These are phyloP conservation scores for Coemansia reversa DNA, from an alignment of 192 early-diverging fungal genomes.

Conservation along the genomic window DNA sequence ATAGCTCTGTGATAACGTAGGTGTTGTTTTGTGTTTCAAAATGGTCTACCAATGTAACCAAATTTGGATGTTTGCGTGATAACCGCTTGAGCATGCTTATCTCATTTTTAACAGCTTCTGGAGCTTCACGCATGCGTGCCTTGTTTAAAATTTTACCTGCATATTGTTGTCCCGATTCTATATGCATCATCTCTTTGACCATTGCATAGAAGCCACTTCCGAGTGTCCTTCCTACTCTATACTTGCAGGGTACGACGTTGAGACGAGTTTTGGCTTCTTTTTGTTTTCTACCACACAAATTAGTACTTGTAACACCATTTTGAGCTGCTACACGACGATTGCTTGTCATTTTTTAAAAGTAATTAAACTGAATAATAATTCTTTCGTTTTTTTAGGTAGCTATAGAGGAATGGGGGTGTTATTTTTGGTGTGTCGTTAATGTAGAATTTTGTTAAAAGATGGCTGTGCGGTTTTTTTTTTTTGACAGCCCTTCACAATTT, in stretches of 20 bases:
- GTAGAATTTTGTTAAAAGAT: no score
- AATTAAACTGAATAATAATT: no score
- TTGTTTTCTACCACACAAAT: no score
- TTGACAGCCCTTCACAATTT: no score
- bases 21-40: conserved; percentile 78
- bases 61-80: conserved; percentile 68
- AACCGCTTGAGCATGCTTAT: conserved; percentile 68
- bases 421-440: no score
- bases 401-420: no score
- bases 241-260: conserved; percentile 38
- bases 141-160: conserved; percentile 85
- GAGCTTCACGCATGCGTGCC: conserved; percentile 66
- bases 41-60: conserved; percentile 73
- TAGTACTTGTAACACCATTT: no score
- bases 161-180: conserved; percentile 66
- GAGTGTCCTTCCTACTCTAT: conserved; percentile 33
- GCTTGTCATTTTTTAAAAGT: conserved; percentile 1
- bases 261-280: no score
- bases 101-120: conserved; percentile 71
- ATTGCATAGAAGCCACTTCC: conserved; percentile 48
- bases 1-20: conserved; percentile 77
- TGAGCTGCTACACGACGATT: not conserved
- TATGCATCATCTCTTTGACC: conserved; percentile 55
- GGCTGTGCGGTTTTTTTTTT: no score
- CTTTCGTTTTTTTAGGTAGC: no score